phyloP scores from a whole-genome alignment of 495 filamentous ascomycete genomes.

The Choiromyces venosus region DNA sequence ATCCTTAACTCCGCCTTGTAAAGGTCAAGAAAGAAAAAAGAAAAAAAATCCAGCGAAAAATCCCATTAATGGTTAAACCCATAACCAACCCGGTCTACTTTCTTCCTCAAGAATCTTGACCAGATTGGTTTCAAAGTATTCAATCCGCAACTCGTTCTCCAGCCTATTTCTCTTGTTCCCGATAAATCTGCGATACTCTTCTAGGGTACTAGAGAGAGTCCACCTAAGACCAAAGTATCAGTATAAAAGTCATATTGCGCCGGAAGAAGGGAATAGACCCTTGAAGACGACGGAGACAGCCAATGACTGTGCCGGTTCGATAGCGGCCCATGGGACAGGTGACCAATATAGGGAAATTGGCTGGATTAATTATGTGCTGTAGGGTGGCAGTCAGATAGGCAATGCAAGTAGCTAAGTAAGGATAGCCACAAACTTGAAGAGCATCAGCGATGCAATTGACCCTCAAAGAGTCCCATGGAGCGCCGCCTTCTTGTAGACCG shows the following conservation, averaged over 20 bases:
- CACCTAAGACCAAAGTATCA: not conserved
- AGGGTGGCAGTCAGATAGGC: not conserved
- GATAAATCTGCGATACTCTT: slow-evolving; percentile 40
- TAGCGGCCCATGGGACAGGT: slow-evolving; percentile 39
- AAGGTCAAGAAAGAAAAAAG: slow-evolving; percentile 4
- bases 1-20: not conserved
- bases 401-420: not conserved
- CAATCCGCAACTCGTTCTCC: slow-evolving; percentile 39
- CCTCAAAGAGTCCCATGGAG: slow-evolving; percentile 38
- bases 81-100: slow-evolving; percentile 26
- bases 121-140: slow-evolving; percentile 34
- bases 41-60: slow-evolving; percentile 1
- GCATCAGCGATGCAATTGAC: slow-evolving; percentile 37
- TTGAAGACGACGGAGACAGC: slow-evolving; percentile 36
- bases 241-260: not conserved
- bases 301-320: slow-evolving; percentile 39
- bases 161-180: slow-evolving; percentile 33
- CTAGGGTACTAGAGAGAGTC: slow-evolving; percentile 37
- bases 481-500: slow-evolving; percentile 35
- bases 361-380: slow-evolving; percentile 33
- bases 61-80: slow-evolving; percentile 23
- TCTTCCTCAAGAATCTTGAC: slow-evolving; percentile 30
- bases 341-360: slow-evolving; percentile 38
- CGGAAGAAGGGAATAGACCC: slow-evolving; percentile 14
- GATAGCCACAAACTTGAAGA: slow-evolving; percentile 14